Base-by-base conservation (phyloP, 441 rosid genomes). In the Dalechampia spathulata region DNA sequence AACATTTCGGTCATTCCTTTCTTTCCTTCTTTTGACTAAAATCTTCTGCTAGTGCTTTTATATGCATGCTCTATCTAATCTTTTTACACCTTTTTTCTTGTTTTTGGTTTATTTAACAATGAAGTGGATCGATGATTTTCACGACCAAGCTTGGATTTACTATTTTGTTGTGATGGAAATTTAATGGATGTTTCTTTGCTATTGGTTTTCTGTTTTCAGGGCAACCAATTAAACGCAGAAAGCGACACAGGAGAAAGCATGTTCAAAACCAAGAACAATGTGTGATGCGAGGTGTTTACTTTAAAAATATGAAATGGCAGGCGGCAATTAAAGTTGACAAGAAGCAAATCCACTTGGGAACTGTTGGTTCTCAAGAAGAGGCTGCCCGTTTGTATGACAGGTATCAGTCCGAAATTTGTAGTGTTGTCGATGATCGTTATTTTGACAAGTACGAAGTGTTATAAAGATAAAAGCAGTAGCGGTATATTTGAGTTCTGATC, bases 271-370 rank as follows among this genome's bases (percentile, higher is more conserved):
- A 92, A 71, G 97, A 92, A 75, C 87, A 79, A 25, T 92, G 99
- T 73, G 65, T 86, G 47, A 85, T 92, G 99, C 86, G 99, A 75
- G 99, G 99, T 40, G 99, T 92, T 16, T 92, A 92, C 67, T 92
- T 76, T 79, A 92, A 92, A 74, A 92, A 92, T 64, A 92, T 89
- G 97, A 92, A 92, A 78, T 92, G 99, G 99, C 99, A 92, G 63
- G 99, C 99, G 1, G 99, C 99, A 26, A 92, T 89, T 60, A 92
- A 92, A 72, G 99, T 92, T 22, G 96, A 92, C 50, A 92, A 92
- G 83, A 85, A 86, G 67, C 99, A 92, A 67, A 89, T 92, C 57
- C 99, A 92, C 75, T 70, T 92, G 64, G 99, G 99, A 2, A 92
- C 99, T 11, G 94, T 89, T 34, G 80, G 96, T 71, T 76, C 97